Conservation (phyloP, 257 asterid genomes). For the Petunia secreta region DNA sequence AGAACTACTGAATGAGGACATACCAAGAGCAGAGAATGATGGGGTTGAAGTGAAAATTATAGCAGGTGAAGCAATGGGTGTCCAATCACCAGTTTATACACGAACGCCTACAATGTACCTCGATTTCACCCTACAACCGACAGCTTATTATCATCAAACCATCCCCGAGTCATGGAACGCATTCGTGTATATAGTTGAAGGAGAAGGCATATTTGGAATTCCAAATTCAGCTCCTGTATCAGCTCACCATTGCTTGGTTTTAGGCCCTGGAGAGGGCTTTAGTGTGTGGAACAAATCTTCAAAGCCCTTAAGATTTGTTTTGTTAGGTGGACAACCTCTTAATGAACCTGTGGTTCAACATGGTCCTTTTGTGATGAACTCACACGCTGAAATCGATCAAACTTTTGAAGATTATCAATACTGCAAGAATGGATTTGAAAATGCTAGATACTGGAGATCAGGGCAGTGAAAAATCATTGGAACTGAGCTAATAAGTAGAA, state of each 20-base stretch:
- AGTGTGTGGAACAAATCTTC: conserved; percentile 82
- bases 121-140: conserved; percentile 68
- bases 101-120: conserved; percentile 91
- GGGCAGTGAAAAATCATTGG: conserved; percentile 6
- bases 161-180: conserved; percentile 83
- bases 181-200: conserved; percentile 70
- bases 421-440: conserved; percentile 83
- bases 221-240: conserved; percentile 45
- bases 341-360: conserved; percentile 83
- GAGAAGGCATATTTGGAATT: conserved; percentile 73
- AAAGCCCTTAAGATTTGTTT: conserved; percentile 58
- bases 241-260: conserved; percentile 74
- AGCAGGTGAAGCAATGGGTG: conserved; percentile 96
- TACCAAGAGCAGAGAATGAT: conserved; percentile 63
- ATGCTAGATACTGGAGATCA: conserved; percentile 79
- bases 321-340: conserved; percentile 83
- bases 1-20: conserved; percentile 64
- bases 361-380: conserved; percentile 98
- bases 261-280: conserved; percentile 86
- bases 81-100: conserved; percentile 75
- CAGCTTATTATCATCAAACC: conserved; percentile 60
- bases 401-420: conserved; percentile 79
- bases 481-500: neutral
- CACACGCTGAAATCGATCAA: conserved; percentile 77
- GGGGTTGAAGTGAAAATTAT: conserved; percentile 81